Base-by-base conservation (phyloP, 2,329 filamentous ascomycete genomes). In the Epichloe coenophiala region DNA sequence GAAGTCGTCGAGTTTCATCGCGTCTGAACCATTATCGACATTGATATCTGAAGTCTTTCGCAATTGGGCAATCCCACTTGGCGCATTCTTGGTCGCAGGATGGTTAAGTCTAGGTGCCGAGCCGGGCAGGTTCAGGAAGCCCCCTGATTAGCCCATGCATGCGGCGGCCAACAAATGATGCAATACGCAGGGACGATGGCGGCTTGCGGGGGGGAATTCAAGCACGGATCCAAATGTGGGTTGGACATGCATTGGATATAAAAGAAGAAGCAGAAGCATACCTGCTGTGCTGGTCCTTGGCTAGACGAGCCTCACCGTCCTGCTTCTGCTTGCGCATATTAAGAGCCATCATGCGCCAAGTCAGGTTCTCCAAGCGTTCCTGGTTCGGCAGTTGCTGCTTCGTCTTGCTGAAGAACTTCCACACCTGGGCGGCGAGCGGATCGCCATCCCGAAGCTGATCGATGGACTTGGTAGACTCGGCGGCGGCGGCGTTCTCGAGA, bases 301-400 rank as follows among this genome's bases (percentile, higher is more conserved):
- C 23, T 37, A 17, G 19, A 19, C 49, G 46, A 15, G 68, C 70
- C 61, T 72, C 73, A 65, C 74, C 71, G 47, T 65, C 58, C 58
- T 68, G 64, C 62, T 73, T 74, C 59, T 75, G 75, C 65, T 76
- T 83, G 62, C 74, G 74, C 70, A 95, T 72, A 65, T 81, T 88
- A 74, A 93, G 83, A 56, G 90, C 85, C 91, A 97, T 97, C 90
- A 97, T 95, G 64, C 93, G 84, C 93, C 93, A 97, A 39, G 90
- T 93, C 65, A 97, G 64, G 64, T 98, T 98, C 73, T 95, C 90
- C 86, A 97, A 91, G 67, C 93, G 90, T 75, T 95, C 86, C 68
- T 90, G 86, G 71, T 95, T 93, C 52, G 93, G 93, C 56, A 97
- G 75, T 66, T 84, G 82, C 60, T 86, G 82, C 73, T 94, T 96